Conservation (phyloP, 2,329 filamentous ascomycete species). For the Talaromyces pinophilus region DNA sequence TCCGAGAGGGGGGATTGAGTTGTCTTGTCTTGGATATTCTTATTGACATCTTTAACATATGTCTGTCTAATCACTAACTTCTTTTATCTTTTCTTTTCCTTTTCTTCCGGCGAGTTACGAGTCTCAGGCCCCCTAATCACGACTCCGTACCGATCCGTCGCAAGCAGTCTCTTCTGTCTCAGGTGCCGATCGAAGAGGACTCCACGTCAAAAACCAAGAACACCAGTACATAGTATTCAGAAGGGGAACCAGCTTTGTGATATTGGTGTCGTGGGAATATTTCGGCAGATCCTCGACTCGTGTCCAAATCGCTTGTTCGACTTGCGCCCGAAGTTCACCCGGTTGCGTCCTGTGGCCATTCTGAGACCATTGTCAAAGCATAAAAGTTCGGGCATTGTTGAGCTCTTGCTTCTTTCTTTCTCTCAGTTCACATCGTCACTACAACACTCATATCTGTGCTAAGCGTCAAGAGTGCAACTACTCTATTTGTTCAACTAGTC, state of each 20-base stretch:
- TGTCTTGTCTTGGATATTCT: not conserved
- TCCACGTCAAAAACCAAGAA: not conserved
- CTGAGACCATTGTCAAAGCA: not conserved
- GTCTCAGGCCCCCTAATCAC: slow-evolving; percentile 1
- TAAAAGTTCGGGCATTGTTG: not conserved
- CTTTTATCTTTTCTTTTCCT: not conserved
- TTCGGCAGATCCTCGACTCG: slow-evolving; percentile 2
- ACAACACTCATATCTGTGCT: not conserved
- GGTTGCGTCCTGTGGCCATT: slow-evolving; percentile 11
- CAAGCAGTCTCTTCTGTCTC: not conserved
- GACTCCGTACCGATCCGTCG: slow-evolving; percentile 2
- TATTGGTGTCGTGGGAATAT: not conserved
- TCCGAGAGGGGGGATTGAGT: not conserved
- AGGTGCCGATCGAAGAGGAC: not conserved
- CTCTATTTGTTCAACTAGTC: not conserved
- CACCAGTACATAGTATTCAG: not conserved
- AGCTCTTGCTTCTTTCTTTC: not conserved
- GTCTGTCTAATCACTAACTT: not conserved
- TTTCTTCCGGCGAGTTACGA: slow-evolving; percentile 2
- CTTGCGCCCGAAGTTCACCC: slow-evolving; percentile 9
- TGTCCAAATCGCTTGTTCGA: slow-evolving; percentile 1
- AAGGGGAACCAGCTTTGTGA: not conserved
- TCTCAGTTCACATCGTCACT: not conserved
- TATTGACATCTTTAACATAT: not conserved
- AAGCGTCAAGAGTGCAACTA: not conserved